Evolutionary conservation across 345 rosid genomes (phyloP).

Genomic region (Murraya paniculata): DNA sequence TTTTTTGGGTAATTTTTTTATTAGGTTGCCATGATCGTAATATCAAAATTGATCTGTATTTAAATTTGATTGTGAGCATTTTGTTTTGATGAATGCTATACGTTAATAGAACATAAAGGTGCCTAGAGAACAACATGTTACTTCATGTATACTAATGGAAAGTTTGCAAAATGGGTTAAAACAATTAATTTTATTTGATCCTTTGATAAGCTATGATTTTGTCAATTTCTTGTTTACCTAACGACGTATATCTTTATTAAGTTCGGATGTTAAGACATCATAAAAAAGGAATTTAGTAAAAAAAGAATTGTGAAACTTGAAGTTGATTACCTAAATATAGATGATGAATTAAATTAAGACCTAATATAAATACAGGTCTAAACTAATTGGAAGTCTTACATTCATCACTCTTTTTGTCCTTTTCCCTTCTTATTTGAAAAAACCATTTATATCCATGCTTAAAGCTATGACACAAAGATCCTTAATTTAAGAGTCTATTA

Average conservation of each 20-base stretch:
- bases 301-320: neutral
- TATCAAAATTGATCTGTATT: neutral
- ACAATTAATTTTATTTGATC: neutral
- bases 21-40: neutral
- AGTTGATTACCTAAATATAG: constrained; percentile 13
- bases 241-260: neutral
- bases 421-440: neutral
- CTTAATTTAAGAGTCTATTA: neutral
- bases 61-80: too few species aligned
- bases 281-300: neutral
- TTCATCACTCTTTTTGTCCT: neutral
- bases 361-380: neutral
- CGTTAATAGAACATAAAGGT: too few species aligned
- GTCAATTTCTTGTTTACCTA: constrained; percentile 34
- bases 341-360: neutral
- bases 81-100: too few species aligned
- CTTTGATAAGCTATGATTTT: neutral
- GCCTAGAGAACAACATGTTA: too few species aligned
- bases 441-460: neutral
- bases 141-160: too few species aligned
- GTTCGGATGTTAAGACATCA: neutral
- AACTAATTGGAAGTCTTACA: neutral
- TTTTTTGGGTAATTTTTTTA: too few species aligned
- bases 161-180: too few species aligned
- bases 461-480: neutral